Base-by-base conservation (phyloP, 2,329 filamentous ascomycete genomes). In the Fusarium sp. region DNA sequence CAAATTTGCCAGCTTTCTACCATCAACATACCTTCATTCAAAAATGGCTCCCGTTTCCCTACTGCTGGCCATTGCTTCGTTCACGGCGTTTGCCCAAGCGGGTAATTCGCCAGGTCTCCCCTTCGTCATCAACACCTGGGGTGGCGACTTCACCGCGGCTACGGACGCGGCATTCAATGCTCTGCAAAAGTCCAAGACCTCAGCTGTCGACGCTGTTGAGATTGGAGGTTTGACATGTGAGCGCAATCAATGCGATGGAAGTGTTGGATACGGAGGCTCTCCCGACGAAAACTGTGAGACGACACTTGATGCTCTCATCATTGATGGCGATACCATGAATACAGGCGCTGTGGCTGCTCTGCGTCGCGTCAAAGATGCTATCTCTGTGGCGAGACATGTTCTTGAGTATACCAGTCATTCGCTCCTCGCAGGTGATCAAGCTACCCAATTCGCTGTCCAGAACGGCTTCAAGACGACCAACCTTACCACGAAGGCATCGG, bases 271-370 rank as follows among this genome's bases (percentile, higher is more conserved):
- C 69, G 85, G 85, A 56, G 85, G 86, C 10, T 86, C 85, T 4
- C 85, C 85, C 0, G 85, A 86, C 65, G 86, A 88, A 73, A 75
- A 77, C 31, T 88, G 86, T 77, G 86, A 88, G 77, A 88, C 86
- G 5, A 87, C 85, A 1, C 84, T 88, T 16, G 86, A 88, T 75
- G 85, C 86, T n/a, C 81, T 88, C 79, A 82, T 88, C 75, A 87
- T 88, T 82, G 85, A 88, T 73, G 85, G 86, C 28, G 77, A 75
- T 0, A 84, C 80, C n/a, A 81, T 88, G 78, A 85, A 86, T 18
- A 80, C 82, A 1, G 86, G 86, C 43, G 84, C 85, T 7, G 85
- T 88, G 7, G 86, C 84, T 0, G 83, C 79, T 1, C 76, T 88
- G 21, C 81, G 85, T 7, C 80, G 85, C 39, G 75, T 88, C 21